phyloP scores from a whole-genome alignment of 129 eudicot genomes.

The Glebionis coronaria region DNA sequence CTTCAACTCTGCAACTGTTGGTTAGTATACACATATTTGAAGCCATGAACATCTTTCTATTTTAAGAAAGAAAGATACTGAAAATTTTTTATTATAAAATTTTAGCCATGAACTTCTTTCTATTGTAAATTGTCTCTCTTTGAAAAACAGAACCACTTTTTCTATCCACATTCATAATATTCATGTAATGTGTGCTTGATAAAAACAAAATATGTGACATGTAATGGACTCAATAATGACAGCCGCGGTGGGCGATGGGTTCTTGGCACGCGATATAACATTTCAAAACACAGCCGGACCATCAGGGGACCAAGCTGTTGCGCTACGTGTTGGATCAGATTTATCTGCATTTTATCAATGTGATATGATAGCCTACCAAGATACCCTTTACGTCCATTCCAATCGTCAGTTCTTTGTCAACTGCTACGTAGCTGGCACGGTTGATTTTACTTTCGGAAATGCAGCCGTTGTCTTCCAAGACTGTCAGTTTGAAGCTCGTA shows the following conservation, averaged over 20 bases:
- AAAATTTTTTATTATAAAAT: too few relatives aligned
- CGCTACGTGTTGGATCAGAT: constrained; percentile 58
- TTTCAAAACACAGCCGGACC: constrained; percentile 57
- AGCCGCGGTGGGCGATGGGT: constrained; percentile 56
- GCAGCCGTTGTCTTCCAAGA: constrained; percentile 55
- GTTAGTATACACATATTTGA: constrained; percentile 23
- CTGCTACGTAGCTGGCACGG: constrained; percentile 40
- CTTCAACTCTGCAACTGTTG: constrained; percentile 50
- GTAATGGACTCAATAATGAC: constrained; percentile 2
- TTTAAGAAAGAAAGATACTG: too few relatives aligned
- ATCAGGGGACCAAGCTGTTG: constrained; percentile 62
- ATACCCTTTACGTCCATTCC: constrained; percentile 60
- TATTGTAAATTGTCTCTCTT: too few relatives aligned
- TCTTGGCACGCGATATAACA: constrained; percentile 48
- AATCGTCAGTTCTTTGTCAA: constrained; percentile 56
- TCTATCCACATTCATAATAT: too few relatives aligned
- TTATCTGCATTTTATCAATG: constrained; percentile 50
- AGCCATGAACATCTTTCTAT: too few relatives aligned
- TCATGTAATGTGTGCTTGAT: too few relatives aligned
- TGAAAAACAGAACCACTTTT: too few relatives aligned
- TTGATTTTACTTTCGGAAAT: constrained; percentile 61
- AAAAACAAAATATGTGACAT: too few relatives aligned
- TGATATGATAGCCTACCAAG: constrained; percentile 50
- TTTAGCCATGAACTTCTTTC: too few relatives aligned
- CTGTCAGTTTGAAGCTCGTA: constrained; percentile 37